Evolutionary conservation across 176 grass and related monocot genomes (phyloP), one percentile per base, ranked within the genome.

Genomic region (Oryza officinalis): DNA sequence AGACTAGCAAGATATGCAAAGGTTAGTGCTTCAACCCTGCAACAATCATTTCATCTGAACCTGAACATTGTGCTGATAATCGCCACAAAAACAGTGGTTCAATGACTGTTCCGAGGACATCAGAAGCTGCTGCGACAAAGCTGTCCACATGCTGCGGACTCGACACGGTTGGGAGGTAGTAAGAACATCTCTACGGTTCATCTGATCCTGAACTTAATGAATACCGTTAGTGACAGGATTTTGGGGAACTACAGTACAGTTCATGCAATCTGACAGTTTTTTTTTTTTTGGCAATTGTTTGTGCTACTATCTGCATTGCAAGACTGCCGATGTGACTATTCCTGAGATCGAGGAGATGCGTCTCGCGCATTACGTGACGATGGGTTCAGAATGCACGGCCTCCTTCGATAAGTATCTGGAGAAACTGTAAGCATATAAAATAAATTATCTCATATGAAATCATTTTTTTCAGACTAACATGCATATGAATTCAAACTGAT

Each of bases 331-430:
- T 3, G 87, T 98, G 49, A 95, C 87, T 0, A 69, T 95, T 65
- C 93, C 96, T 12, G 96, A 94, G 83, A 88, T 95, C 32, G 96
- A 95, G 41, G 96, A 95, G 87, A 98, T 95, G 96, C 84, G 91
- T 0, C 84, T 98, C 27, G 96, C 93, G 80, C 91, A 98, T 71
- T 98, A 98, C 78, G 80, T 94, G 20, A 95, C 93, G 38, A 98
- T 98, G 77, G 93, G 91, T 18, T 89, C 93, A 3, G 96, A 98
- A 87, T 95, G 91, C 89, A 85, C 91, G 4, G 85, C 96, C 5
- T 98, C 96, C 43, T 77, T 98, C 11, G 82, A 89, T 23, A 88
- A 79, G 10, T 88, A 95, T 69, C 82, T 98, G 50, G 43, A 85
- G 18, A 88, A 81, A 75, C 52, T 88, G 92, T 98, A 87, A 88